Evolutionary conservation across 345 rosid genomes (phyloP), one percentile per base, ranked within the genome.

Genomic region (Eucalyptus tenuipes): DNA sequence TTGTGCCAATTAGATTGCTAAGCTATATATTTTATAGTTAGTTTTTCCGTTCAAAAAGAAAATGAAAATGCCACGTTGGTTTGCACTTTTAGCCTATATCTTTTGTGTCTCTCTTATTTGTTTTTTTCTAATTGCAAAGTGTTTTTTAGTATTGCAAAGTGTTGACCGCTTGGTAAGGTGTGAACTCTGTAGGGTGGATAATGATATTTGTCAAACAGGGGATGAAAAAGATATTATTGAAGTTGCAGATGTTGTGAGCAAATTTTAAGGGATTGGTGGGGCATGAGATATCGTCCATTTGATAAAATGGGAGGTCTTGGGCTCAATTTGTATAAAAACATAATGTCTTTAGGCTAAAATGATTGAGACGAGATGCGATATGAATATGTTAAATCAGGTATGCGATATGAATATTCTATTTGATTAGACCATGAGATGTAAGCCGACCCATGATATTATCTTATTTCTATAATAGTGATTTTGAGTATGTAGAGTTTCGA

Each of bases 261-360:
- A 18, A 37, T 37, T 75, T 40, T 44, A 17, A 17, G 81, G 81
- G 81, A 71, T 71, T 71, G 45, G 13, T 17, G 13, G 24, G 20
- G 79, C 79, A 16, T 66, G 79, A 31, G 42, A 68, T 33, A 17
- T 68, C 4, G 2, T 20, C 5, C 80, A 16, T 31, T 31, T 31
- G 44, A 68, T 71, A 10, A 10, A 33, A 18, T 33, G 27, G 8
- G 25, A 37, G 81, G 14, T 37, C 81, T 71, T 20, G 45, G 1
- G 22, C 0, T 37, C 27, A 20, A 22, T 75, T 37, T 22, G 5
- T 75, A 75, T 25, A 17, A 71, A 33, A 9, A 1, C 45, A 33
- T 2, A 16, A 31, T 61, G 31, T 61, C 8, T 27, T 61, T 7
- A n/a, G 40, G 14, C 10, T 40, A 15, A 0, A 7, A 2, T 0